Evolutionary conservation across 805 yeast genomes (phyloP), one percentile per base, ranked within the genome.

Genomic region (Cyberlindnera mississippiensis): DNA sequence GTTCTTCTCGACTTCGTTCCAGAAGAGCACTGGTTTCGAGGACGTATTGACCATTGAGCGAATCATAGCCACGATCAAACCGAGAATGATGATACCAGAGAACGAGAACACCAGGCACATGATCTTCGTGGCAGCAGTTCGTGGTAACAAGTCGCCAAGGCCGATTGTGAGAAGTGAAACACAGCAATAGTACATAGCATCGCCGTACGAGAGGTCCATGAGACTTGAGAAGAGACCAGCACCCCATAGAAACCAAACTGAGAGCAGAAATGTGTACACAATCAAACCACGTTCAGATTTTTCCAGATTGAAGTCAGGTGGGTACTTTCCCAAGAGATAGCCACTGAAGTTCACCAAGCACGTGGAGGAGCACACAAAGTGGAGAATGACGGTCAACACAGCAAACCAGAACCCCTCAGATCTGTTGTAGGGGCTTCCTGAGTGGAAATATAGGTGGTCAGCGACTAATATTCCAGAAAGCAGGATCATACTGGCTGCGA

Each of bases 391-490:
- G 0, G 95, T 85, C 45, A 82, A 63, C 0, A 76, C 75, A 0
- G 88, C 95, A 60, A 72, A 82, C 89, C 90, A 88, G 57, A 75
- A 88, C 2, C 95, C 96, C 49, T 77, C 82, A 0, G 86, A 56
- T 34, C 56, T 55, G 5, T 38, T 33, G 35, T 64, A 59, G 6
- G 4, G 9, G 38, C 64, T 48, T 1, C 37, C 37, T 1, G 53
- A 55, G 32, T 55, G 42, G 37, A 63, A 61, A 45, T 63, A 63
- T 3, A 42, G 40, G n/a, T 44, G 45, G 35, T 67, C 57, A 8
- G 74, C 59, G 3, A 69, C 54, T 6, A 73, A 50, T 2, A 82
- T 58, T 2, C 74, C 79, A 0, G 67, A 67, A 38, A 82, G 41
- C 3, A 88, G 65, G 11, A 84, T 48, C 2, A 67, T 37, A 5